Percentiles rank a stretch among this genome's conserved stretches.
These are phyloP conservation scores for Mortierella sp. DNA, from an alignment of 371 early-diverging fungal species.

Conservation along the genomic window DNA sequence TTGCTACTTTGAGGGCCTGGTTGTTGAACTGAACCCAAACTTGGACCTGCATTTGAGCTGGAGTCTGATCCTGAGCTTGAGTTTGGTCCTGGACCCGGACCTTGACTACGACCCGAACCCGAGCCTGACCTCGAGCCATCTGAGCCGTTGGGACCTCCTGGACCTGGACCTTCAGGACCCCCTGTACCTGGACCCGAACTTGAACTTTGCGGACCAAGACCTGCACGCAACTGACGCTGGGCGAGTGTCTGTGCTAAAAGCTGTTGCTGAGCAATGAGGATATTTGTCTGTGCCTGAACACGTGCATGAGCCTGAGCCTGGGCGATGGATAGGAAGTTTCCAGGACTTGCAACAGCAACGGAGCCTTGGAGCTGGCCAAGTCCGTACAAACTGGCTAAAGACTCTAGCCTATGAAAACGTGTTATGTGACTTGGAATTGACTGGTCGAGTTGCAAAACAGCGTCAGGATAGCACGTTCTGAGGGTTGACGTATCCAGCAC, in stretches of 20 bases:
- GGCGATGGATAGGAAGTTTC: slow-evolving; percentile 1
- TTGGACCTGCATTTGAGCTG: neutral
- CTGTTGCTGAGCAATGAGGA: neutral
- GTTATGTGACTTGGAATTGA: neutral
- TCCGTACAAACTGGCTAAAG: neutral
- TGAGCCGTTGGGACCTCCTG: neutral
- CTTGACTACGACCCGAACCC: neutral
- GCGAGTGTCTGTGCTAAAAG: neutral
- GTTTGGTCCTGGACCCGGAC: neutral
- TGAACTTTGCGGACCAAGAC: neutral
- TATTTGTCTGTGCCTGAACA: neutral
- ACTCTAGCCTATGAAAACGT: neutral
- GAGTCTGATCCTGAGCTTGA: neutral
- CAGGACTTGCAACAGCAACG: neutral
- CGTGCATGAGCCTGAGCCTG: slow-evolving; percentile 1
- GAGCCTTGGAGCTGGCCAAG: neutral
- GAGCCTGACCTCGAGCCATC: neutral
- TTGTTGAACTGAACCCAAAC: neutral
- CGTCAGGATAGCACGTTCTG: neutral
- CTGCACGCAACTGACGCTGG: neutral
- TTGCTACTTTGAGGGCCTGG: neutral
- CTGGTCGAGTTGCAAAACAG: neutral
- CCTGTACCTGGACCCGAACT: neutral
- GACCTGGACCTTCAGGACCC: slow-evolving; percentile 1
- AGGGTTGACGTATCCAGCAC: neutral